Evolutionary conservation across 805 yeast genomes (phyloP).

Genomic region (Candida germanica): DNA sequence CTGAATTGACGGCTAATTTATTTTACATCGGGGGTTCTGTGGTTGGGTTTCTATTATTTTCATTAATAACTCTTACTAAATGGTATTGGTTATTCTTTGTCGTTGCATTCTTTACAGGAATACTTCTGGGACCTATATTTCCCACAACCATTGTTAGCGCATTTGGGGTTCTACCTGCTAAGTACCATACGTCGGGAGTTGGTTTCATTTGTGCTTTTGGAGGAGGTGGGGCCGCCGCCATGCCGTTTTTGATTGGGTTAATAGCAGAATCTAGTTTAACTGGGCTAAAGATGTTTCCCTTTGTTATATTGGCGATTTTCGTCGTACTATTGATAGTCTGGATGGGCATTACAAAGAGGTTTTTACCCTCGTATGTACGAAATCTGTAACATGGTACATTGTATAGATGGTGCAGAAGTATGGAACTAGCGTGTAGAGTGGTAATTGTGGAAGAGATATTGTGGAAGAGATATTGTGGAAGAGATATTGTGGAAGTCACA

Average conservation of each 20-base stretch:
- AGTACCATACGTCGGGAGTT: slow-evolving; percentile 60
- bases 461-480: no score
- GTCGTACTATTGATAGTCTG: slow-evolving; percentile 24
- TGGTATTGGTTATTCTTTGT: slow-evolving; percentile 31
- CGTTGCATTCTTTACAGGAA: slow-evolving; percentile 42
- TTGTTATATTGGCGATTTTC: slow-evolving; percentile 25
- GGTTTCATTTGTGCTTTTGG: slow-evolving; percentile 79
- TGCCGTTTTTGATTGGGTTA: slow-evolving; percentile 65
- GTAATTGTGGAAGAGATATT: no score
- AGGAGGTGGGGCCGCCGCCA: slow-evolving; percentile 76
- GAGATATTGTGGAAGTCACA: no score
- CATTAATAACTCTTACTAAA: slow-evolving; percentile 22
- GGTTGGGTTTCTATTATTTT: slow-evolving; percentile 27
- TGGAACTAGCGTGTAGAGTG: no score
- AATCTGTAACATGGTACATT: slow-evolving; percentile 3
- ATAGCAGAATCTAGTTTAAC: slow-evolving; percentile 33
- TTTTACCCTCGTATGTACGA: slow-evolving; percentile 7
- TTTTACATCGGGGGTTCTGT: slow-evolving; percentile 33
- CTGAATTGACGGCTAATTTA: slow-evolving; percentile 46
- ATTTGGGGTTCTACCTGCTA: slow-evolving; percentile 57
- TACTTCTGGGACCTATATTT: slow-evolving; percentile 52
- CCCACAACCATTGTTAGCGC: slow-evolving; percentile 71
- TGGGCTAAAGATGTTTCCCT: slow-evolving; percentile 32
- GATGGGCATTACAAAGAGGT: slow-evolving; percentile 18
- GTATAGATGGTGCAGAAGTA: no score